Evolutionary conservation across 306 rosid genomes (phyloP).

Genomic region (Nissolia schottii): DNA sequence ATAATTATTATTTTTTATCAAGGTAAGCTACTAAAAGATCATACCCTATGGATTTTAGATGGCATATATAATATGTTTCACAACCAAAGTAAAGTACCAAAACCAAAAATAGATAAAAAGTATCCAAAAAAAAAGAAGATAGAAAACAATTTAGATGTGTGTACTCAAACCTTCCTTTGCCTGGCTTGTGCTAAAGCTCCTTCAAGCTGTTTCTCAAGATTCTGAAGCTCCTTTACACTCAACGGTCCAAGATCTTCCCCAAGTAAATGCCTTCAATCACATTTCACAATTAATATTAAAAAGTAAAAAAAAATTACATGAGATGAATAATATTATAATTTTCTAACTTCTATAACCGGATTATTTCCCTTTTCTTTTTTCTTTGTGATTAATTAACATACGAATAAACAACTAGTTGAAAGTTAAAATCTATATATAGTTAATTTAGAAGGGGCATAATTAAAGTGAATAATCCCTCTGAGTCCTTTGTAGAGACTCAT

Average conservation of each 20-base stretch:
- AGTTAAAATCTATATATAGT: too few species aligned
- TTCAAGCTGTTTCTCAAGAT: slow-evolving; percentile 92
- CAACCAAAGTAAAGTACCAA: too few species aligned
- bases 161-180: slow-evolving; percentile 87
- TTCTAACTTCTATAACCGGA: not conserved
- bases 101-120: too few species aligned
- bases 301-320: too few species aligned
- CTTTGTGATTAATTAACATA: not conserved
- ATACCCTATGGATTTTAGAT: too few species aligned
- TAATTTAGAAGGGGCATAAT: too few species aligned
- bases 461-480: slow-evolving; percentile 58
- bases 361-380: not conserved
- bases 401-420: not conserved
- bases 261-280: slow-evolving; percentile 64
- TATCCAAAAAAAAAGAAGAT: too few species aligned
- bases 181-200: slow-evolving; percentile 74
- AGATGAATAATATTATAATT: too few species aligned
- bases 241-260: slow-evolving; percentile 97
- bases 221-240: slow-evolving; percentile 74
- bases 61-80: too few species aligned
- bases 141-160: too few species aligned
- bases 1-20: too few species aligned
- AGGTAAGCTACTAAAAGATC: too few species aligned
- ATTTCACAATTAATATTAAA: not conserved
- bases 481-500: slow-evolving; percentile 74